Evolutionary conservation across 2,329 filamentous ascomycete genomes (phyloP), one percentile per base, ranked within the genome.

Genomic region (Sporothrix humicola): DNA sequence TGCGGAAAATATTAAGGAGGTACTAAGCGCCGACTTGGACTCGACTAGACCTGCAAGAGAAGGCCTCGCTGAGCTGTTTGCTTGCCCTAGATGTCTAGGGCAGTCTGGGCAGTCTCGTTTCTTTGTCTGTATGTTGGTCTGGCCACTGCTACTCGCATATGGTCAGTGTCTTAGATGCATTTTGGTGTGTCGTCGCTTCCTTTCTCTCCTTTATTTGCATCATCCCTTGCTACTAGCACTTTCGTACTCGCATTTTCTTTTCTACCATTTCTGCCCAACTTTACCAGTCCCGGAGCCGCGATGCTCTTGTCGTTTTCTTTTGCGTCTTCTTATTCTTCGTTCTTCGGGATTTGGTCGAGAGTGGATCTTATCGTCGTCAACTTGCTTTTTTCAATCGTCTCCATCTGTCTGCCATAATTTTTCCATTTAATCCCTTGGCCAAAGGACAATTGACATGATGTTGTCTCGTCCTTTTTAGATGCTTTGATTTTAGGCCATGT

Each of bases 101-200:
- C 48, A n/a, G 46, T 37, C 12, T 68, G 23, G 12, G 44, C 46
- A 12, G 44, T 17, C 37, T 46, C 26, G 37, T 66, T 48, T 26
- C 17, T 17, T 65, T 65, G 12, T 59, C 10, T 7, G 0, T 37
- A 15, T 31, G 23, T 26, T 58, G 20, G 58, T 15, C 58, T 59
- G 1, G 23, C 26, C 15, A 59, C 37, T 59, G 26, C 23, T 7
- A 17, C 13, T 8, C 26, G 12, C 59, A 44, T 15, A 23, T 46
- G 26, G 6, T 44, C 31, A 8, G 61, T 69, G 65, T 54, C 65
- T 69, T 17, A 50, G 65, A 54, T 69, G 48, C 65, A 69, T 68
- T 68, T 31, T 50, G 44, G 44, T n/a, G 12, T 17, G 65, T 69
- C 46, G 48, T 42, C 46, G 13, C 15, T 42, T 54, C 66, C 20